A percentile compares a stretch with the other conserved stretches of the same genome.
Conservation (phyloP, 257 asterid genomes). For the Solanum pimpinellifolium region DNA sequence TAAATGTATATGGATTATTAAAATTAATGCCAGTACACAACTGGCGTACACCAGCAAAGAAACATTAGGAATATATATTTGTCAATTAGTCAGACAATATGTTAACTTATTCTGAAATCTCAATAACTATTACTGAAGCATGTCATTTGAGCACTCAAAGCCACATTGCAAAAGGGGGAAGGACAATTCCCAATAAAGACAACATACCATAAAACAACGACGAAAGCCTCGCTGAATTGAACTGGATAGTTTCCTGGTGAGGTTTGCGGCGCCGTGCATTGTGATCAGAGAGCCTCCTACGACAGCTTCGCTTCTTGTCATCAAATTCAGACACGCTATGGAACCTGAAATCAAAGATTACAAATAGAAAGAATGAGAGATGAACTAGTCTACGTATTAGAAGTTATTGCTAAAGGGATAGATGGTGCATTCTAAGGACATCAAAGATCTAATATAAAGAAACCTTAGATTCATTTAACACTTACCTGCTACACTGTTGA, state of each 20-base stretch:
- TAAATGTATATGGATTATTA: background rate
- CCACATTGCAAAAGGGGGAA: background rate
- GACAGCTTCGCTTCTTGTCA: conserved; percentile 88
- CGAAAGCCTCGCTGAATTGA: conserved; percentile 45
- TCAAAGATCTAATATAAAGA: background rate
- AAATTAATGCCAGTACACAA: background rate
- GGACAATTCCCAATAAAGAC: background rate
- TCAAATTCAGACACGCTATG: conserved; percentile 78
- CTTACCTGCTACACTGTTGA: conserved; percentile 96
- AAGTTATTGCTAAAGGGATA: background rate
- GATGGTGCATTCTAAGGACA: background rate
- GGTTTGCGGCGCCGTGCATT: conserved; percentile 94
- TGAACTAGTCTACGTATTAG: background rate
- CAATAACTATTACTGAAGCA: background rate
- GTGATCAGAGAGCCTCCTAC: conserved; percentile 87
- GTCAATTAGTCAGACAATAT: background rate
- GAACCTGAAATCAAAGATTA: conserved; percentile 45
- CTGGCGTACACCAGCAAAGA: background rate
- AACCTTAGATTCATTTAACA: background rate
- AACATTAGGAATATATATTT: background rate
- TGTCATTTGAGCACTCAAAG: background rate
- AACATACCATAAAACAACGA: conserved; percentile 59
- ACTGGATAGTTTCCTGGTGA: conserved; percentile 52
- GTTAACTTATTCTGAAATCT: background rate
- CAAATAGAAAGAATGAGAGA: background rate